Conservation (phyloP, 345 rosid species). For the Eucalyptus curtisii region DNA sequence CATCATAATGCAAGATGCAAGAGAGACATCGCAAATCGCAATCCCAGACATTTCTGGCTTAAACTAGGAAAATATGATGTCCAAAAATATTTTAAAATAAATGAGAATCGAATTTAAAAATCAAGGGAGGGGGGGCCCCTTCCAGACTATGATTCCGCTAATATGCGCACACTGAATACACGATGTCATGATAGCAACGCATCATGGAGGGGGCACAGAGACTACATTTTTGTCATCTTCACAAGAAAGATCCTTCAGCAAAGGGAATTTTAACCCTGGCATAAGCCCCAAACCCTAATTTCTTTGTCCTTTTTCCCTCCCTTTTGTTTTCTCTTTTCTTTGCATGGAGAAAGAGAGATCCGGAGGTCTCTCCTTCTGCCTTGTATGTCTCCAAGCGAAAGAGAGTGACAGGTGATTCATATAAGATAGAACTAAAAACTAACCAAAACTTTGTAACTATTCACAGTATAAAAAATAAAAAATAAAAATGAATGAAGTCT, state of each 20-base stretch:
- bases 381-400: conserved; percentile 16
- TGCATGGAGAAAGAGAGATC: conserved; percentile 28
- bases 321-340: conserved; percentile 6
- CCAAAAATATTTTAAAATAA: background rate
- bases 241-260: background rate
- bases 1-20: background rate
- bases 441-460: background rate
- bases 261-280: background rate
- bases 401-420: conserved; percentile 31
- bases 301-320: background rate
- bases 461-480: background rate
- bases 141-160: background rate
- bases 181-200: conserved; percentile 1
- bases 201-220: background rate
- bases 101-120: background rate
- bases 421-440: conserved; percentile 26
- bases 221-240: background rate
- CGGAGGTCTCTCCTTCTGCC: conserved; percentile 9
- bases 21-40: background rate
- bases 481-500: background rate
- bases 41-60: background rate
- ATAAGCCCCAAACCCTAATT: background rate
- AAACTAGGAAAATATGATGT: background rate
- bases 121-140: background rate
- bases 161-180: background rate